Evolutionary conservation across 208 protist genomes (phyloP), one percentile per base, ranked within the genome.

Genomic region (Giardia muris): DNA sequence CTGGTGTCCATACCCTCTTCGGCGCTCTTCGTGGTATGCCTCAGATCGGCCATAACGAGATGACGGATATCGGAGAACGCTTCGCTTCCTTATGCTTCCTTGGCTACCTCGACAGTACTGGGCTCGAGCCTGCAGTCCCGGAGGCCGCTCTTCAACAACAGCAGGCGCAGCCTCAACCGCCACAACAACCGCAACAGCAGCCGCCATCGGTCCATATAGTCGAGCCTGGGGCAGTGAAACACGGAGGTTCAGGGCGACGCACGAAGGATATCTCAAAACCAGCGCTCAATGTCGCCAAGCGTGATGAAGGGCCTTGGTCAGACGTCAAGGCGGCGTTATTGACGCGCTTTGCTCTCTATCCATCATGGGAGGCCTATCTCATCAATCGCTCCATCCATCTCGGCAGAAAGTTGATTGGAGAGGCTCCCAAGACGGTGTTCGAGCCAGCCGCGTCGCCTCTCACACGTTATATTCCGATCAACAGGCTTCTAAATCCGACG

Each of bases 1-100:
- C 42, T 46, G 19, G 3, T 4, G 3, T 89, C 86, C 86, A 89
- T 89, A 46, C 19, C 4, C 42, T 46, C 19, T 89, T 89, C 45
- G n/a, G 3, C 42, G 19, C 22, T 4, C 42, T 89, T 46, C 4
- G 86, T 4, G 45, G 42, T 4, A 89, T 89, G 4, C 39, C 4
- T 43, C 42, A 89, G 45, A 44, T 89, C 4, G 86, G 45, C 42
- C 19, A 4, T 4, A 22, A 46, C 4, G 4, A 45, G 19, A 89
- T 89, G 4, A 43, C n/a, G 3, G 86, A 22, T 44, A 43, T 89
- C 42, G 42, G 4, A 10, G 86, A 89, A 43, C 86, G 86, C 4
- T 44, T 89, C 42, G 86, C 86, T 4, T 46, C 39, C 86, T 43
- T 89, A 89, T 45, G 86, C 42, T 89, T 89, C 22, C 86, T 89